Base-by-base conservation (phyloP, 2,329 filamentous ascomycete genomes). In the Boeremia exigua region DNA sequence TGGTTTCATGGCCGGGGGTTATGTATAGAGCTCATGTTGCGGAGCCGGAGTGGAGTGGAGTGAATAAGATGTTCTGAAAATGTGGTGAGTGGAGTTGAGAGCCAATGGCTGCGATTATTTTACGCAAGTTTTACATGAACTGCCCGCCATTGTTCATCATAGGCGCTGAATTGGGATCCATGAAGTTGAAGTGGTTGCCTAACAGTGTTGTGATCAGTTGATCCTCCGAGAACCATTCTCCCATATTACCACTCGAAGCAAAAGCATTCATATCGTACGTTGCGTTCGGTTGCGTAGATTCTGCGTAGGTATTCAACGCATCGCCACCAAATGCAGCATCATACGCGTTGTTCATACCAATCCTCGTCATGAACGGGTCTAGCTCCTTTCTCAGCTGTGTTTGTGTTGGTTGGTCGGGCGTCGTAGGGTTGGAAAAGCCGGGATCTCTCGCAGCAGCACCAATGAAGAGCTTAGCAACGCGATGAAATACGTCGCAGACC, bases 1-100 rank as follows among this genome's bases (percentile, higher is more conserved):
- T 69, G 28, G 69, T 67, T 19, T 68, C 64, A 11, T 78, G 77
- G 76, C 67, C 75, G 5, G 67, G 70, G 15, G 65, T 67, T 17
- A 59, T 72, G 63, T 66, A 68, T 27, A 48, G 39, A n/a, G 61
- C 69, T 11, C 50, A 62, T 57, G 47, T 71, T 23, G 62, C 55
- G 45, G 65, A 73, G 51, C 68, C 70, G 23, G 62, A 60, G 19
- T 71, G 67, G 63, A 47, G 62, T 36, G 72, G 69, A 6, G 66
- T 69, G 6, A 73, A 71, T 29, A 72, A 67, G 54, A 69, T 58
- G 33, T 71, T 73, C 50, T 72, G 54, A 64, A 17, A 10, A 5
- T 23, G 19, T 23, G 19, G 19, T 34, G 29, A 49, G 33, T n/a
- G 27, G 38, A 38, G 44, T 15, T n/a, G 28, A 7, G 38, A 17